Evolutionary conservation across 495 filamentous ascomycete species (phyloP), one percentile per base, ranked within the genome.

Genomic region (Aspergillus bridgeri): DNA sequence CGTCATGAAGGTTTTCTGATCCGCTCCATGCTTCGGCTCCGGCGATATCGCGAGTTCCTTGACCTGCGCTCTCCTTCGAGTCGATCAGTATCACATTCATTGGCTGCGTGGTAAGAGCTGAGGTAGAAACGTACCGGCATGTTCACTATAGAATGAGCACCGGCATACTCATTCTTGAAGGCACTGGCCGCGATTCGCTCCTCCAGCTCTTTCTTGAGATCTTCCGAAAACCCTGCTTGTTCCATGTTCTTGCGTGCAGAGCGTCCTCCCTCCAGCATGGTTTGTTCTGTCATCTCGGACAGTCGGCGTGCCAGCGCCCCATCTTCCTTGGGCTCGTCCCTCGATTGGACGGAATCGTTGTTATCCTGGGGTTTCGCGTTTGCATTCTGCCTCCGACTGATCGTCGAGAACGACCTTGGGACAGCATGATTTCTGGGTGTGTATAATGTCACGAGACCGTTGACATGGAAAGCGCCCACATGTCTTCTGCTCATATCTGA

Each of bases 221-320:
- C 91, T 18, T 92, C 89, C 53, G 86, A 88, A 75, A 98, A 96
- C 25, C 89, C 90, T 48, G 89, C 90, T 54, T 95, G 88, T 64
- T 89, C 79, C 15, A 96, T 79, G n/a, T 88, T 89, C 64, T 86
- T 87, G 46, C 75, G 80, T 42, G 89, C 87, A 44, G 86, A 83
- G 58, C 82, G 81, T 21, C 89, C 87, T 18, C 87, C 89, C 56
- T 82, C 83, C 23, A 91, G 75, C 22, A 96, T 74, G 6, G 80
- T 81, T 51, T 94, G 87, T 68, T 96, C 91, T 25, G 89, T 92
- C 68, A 94, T 89, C 67, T 90, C 79, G 44, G 84, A 76, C 24
- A 96, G 78, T 22, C 90, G 83, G 33, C 87, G 78, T 3, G 84
- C 79, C 89, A 96, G 88, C 19, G 90, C 82, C 3, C 89, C 84